Evolutionary conservation across 2,329 filamentous ascomycete species (phyloP), one percentile per base, ranked within the genome.

Genomic region (Phialophora tarda): DNA sequence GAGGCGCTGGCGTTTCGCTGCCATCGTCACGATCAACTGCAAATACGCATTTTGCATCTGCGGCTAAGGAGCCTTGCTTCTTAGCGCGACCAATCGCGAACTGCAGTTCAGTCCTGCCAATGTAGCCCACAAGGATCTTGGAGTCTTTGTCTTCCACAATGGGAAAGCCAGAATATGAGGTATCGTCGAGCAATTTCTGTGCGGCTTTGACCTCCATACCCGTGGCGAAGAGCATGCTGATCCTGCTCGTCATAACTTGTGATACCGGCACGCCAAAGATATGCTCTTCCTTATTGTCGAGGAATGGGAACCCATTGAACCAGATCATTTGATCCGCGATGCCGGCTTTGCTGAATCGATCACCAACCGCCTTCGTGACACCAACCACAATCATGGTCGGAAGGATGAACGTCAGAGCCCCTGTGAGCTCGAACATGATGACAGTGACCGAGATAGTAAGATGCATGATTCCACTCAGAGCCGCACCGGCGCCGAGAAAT

Each of bases 361-460:
- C 92, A 68, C 91, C 89, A 55, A 99, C 91, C 14, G 91, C 91
- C 82, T 99, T 99, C 47, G 94, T 98, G 34, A 97, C 91, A 57
- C 95, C 95, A 2, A 98, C 95, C 0, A 98, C 95, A 73, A 99
- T 97, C 95, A 99, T 99, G 14, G 94, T 98, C 0, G 95, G 95
- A 30, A 99, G 82, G 71, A 99, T 98, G 75, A 99, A 99, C 1
- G 93, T 97, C 67, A 98, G 82, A 6, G 95, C 95, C n/a, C 95
- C 95, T 0, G 95, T 99, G 57, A 99, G 85, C 79, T 99, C 95
- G 75, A 98, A 98, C 95, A 99, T 98, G 78, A 99, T 99, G 74
- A 99, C 95, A 1, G 97, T 94, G 10, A 99, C 93, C 0, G 93
- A 96, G 17, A 99, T 89, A 0, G 94, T 97, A 69, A 99, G 91